Evolutionary conservation across 257 asterid genomes (phyloP), one percentile per base, ranked within the genome.

Genomic region (Ligustrum vulgare): DNA sequence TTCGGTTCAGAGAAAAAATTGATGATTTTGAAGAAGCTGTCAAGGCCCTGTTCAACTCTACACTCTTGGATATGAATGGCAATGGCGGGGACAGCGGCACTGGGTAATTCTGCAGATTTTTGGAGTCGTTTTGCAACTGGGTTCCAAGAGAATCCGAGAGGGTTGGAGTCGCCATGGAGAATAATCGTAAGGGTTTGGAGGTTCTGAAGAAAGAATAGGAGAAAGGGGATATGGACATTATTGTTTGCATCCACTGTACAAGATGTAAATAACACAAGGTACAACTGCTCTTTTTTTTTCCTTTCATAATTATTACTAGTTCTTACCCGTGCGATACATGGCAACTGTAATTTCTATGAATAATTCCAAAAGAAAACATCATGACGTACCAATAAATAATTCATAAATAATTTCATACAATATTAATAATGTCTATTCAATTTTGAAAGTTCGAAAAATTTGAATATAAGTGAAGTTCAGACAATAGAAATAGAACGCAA

Each of bases 21-120:
- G 95, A 73, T 4, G 97, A 94, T 70, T 82, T 90, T 13, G 97
- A 89, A 15, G 97, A 89, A 32, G 97, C 97, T 23, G 97, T 80
- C 47, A 90, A 69, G 45, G 97, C 97, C 78, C 98, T 83, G 81
- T 74, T 83, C 67, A 89, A 82, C 86, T 94, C 98, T n/a, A 92
- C 69, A 66, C 78, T 72, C 87, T 94, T 94, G 72, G 98, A 94
- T 47, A 89, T 39, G 72, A 60, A 72, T 2, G 98, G 90, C 32
- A 89, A 78, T 1, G 98, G 91, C 8, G 96, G 94, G 60, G 98
- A 91, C 67, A 91, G 87, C 10, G 97, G 98, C 67, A 84, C 81
- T 5, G 97, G 98, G 78, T 87, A 93, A 75, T 81, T 79, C 15
- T 51, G 51, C 39, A 75, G 78, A 51, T 70, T 45, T 49, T 12